These are phyloP conservation scores for Backusella sp. DNA, from an alignment of 192 early-diverging fungal genomes.

Conservation along the genomic window DNA sequence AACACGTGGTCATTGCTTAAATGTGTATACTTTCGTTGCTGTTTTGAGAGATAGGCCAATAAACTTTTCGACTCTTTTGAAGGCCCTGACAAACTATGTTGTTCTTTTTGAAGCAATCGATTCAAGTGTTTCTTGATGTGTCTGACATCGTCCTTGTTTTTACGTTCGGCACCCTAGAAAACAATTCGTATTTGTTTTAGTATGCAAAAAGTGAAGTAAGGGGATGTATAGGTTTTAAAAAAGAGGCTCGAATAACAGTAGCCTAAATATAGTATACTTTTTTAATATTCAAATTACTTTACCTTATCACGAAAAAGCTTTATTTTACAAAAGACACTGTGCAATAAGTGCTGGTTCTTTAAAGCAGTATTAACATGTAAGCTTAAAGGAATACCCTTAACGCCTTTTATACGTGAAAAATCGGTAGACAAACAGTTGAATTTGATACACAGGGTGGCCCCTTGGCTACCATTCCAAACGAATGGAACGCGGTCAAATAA, in stretches of 20 bases:
- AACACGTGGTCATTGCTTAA: background rate
- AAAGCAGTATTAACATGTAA: slow-evolving; percentile 41
- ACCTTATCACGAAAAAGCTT: slow-evolving; percentile 78
- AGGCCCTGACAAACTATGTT: background rate
- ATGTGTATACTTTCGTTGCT: background rate
- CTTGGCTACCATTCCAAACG: slow-evolving; percentile 65
- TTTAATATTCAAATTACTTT: background rate
- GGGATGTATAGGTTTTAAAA: background rate
- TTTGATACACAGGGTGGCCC: slow-evolving; percentile 62
- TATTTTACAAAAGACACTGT: slow-evolving; percentile 60
- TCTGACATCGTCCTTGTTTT: slow-evolving; percentile 75
- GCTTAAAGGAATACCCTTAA: slow-evolving; percentile 73
- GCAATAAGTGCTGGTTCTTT: slow-evolving; percentile 25
- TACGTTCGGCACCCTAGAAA: slow-evolving; percentile 66
- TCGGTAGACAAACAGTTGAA: slow-evolving; percentile 80
- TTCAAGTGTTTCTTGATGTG: slow-evolving; percentile 68
- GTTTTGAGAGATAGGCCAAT: background rate
- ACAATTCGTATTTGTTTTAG: background rate
- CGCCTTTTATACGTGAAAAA: slow-evolving; percentile 77
- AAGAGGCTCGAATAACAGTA: background rate
- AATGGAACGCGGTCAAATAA: slow-evolving; percentile 69
- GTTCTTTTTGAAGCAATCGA: slow-evolving; percentile 38
- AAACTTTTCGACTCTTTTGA: slow-evolving; percentile 25
- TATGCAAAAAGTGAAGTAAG: background rate
- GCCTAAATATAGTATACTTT: background rate